These are phyloP conservation scores for Voacanga thouarsii DNA, from an alignment of 257 asterid species.

Conservation along the genomic window DNA sequence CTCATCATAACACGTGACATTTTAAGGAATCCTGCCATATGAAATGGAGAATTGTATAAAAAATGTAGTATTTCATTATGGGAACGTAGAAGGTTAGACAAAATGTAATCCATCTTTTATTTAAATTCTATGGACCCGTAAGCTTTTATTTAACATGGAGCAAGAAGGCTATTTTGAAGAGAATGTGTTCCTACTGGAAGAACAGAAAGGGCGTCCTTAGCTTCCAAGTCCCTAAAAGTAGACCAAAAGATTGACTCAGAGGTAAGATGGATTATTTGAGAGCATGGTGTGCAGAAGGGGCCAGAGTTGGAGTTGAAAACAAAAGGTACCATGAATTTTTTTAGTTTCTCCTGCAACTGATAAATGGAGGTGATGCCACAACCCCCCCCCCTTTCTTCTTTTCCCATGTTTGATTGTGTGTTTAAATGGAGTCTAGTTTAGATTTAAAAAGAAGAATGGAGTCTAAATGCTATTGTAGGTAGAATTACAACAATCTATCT, in stretches of 20 bases:
- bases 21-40: no score
- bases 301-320: neutral
- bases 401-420: no score
- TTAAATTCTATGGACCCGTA: neutral
- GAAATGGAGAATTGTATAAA: neutral
- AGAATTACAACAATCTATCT: no score
- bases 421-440: no score
- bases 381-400: no score
- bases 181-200: neutral
- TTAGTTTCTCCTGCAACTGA: no score
- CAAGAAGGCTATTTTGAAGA: neutral
- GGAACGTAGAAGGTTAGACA: neutral
- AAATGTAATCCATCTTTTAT: neutral
- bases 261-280: neutral
- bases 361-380: no score
- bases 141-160: neutral
- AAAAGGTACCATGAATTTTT: no score
- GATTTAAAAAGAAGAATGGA: no score
- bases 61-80: neutral
- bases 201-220: neutral
- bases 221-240: slow-evolving; percentile 35
- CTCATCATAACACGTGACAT: neutral
- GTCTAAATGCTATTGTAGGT: no score
- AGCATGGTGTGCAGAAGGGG: neutral
- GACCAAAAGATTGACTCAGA: slow-evolving; percentile 18